phyloP scores from a whole-genome alignment of 2,329 filamentous ascomycete genomes.

The Colletotrichum coccodes region DNA sequence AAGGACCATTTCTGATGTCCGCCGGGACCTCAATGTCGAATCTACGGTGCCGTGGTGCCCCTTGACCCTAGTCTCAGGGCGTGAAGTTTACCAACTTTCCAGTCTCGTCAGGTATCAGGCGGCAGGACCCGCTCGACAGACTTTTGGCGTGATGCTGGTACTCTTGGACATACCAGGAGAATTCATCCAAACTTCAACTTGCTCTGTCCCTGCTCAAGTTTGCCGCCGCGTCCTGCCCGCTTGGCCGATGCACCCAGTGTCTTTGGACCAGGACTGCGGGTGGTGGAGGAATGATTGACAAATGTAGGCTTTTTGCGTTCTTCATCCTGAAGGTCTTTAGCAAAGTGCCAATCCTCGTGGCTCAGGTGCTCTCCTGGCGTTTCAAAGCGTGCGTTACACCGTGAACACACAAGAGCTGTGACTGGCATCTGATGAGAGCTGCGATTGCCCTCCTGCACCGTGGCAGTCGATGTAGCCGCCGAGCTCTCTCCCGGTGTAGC shows the following conservation, averaged over 20 bases:
- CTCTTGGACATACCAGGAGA: neutral
- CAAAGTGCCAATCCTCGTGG: constrained; percentile 95
- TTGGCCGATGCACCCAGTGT: constrained; percentile 50
- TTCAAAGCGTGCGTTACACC: constrained; percentile 72
- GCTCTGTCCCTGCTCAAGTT: constrained; percentile 67
- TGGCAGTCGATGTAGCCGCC: neutral
- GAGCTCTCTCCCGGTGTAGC: constrained; percentile 28
- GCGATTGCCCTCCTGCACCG: neutral
- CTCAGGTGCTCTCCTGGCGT: constrained; percentile 70
- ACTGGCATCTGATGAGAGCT: constrained; percentile 42
- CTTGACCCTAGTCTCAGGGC: constrained; percentile 16
- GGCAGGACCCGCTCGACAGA: constrained; percentile 29
- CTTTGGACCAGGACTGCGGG: constrained; percentile 42
- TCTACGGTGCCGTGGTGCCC: constrained; percentile 8
- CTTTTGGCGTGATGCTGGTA: constrained; percentile 11
- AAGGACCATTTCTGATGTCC: neutral
- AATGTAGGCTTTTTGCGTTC: constrained; percentile 63
- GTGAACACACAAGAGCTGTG: constrained; percentile 63
- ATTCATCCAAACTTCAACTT: constrained; percentile 68
- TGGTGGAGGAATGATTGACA: constrained; percentile 47
- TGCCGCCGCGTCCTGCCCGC: constrained; percentile 45
- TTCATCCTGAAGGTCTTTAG: constrained; percentile 80
- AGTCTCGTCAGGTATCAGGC: constrained; percentile 21
- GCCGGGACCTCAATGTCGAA: neutral
- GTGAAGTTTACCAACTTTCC: constrained; percentile 2